A percentile compares a stretch with the other conserved stretches of the same genome.
Evolutionary conservation across 169 alveolate genomes (phyloP).

Genomic region (Plasmodium relictum): DNA sequence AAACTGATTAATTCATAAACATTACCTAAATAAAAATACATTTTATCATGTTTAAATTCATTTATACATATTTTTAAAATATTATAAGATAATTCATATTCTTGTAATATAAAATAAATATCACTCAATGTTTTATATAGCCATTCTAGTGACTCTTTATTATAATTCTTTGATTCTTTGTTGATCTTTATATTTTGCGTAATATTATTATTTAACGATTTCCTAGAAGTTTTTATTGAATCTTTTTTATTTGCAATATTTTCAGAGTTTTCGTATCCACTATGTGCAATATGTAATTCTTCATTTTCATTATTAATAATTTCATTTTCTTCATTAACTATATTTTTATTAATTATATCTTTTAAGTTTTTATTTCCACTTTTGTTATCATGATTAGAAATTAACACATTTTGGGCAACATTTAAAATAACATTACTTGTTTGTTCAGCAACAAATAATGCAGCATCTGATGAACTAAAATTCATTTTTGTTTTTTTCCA

Average conservation of each 20-base stretch:
- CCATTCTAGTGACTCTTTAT: conserved; percentile 34
- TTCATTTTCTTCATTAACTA: neutral
- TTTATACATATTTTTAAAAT: conserved; percentile 49
- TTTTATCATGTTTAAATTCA: conserved; percentile 55
- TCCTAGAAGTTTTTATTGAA: neutral
- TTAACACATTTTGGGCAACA: conserved; percentile 37
- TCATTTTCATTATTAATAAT: neutral
- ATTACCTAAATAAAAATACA: conserved; percentile 35
- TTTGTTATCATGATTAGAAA: neutral
- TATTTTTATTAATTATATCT: neutral
- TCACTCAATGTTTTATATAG: conserved; percentile 60
- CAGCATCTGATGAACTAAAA: conserved; percentile 51
- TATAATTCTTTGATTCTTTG: neutral
- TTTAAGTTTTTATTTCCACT: neutral
- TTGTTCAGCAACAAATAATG: conserved; percentile 61
- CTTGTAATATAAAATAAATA: conserved; percentile 31
- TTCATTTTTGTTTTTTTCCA: conserved; percentile 50
- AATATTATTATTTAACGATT: neutral
- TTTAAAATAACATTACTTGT: conserved; percentile 47
- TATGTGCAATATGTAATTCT: too few relatives aligned
- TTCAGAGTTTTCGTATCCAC: neutral
- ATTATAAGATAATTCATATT: conserved; percentile 40
- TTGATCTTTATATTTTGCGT: neutral
- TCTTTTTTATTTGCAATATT: neutral
- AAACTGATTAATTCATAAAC: conserved; percentile 41